phyloP scores from a whole-genome alignment of 2,329 filamentous ascomycete genomes.

The Monilinia laxa region DNA sequence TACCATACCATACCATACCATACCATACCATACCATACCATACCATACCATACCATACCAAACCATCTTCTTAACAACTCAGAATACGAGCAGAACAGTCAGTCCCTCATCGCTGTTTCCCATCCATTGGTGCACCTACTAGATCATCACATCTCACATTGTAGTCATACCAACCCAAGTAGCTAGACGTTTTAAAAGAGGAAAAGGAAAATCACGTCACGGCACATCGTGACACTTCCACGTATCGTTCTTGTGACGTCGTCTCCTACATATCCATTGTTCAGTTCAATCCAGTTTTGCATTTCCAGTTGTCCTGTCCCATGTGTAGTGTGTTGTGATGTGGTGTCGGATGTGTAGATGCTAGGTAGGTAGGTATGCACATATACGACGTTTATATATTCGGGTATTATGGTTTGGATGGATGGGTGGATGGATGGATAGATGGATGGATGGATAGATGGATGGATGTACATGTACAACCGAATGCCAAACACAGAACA shows the following conservation, averaged over 20 bases:
- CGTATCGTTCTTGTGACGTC: no score
- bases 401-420: no score
- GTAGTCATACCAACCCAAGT: not conserved
- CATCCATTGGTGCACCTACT: not conserved
- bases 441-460: no score
- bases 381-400: no score
- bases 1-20: not conserved
- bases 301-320: not conserved
- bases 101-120: not conserved
- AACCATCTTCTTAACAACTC: not conserved
- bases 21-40: not conserved
- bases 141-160: not conserved
- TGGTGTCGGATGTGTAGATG: no score
- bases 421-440: not conserved
- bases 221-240: no score
- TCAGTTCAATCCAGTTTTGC: not conserved
- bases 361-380: no score
- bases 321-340: no score
- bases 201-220: not conserved
- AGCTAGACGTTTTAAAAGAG: no score
- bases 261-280: no score
- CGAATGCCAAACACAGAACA: not conserved
- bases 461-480: no score
- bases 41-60: not conserved
- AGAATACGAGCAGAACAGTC: no score